Evolutionary conservation across 805 yeast species (phyloP), one percentile per base, ranked within the genome.

Genomic region (Scheffersomyces amazonensis): DNA sequence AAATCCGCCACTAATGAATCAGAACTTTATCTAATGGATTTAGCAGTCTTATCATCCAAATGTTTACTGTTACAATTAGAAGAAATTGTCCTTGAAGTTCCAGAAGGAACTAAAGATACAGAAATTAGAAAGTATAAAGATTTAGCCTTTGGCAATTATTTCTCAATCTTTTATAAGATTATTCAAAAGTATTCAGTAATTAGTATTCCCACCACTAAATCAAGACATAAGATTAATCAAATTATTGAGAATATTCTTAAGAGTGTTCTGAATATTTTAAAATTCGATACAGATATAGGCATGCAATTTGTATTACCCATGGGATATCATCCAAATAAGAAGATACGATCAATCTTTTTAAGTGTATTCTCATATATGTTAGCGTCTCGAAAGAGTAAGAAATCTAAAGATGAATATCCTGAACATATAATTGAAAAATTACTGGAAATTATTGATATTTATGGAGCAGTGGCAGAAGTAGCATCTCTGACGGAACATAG

Each of bases 231-330:
- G 50, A 64, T 78, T 10, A 67, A 75, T 17, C 58, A 64, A 7
- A 69, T 87, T 21, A 73, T 80, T 15, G 86, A 82, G 15, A 78
- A 81, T 56, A 78, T 82, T 9, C 76, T 87, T 37, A 63, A 68
- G 16, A 79, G 86, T 16, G 66, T 87, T 35, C 79, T 89, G 2
- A 84, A 84, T 46, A 58, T 88, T 36, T 66, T 88, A 32, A 80
- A 77, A 48, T 73, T 87, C 3, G 88, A 88, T 50, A 79, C 83
- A 5, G 88, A 83, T 38, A 80, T 85, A 17, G 95, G 96, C 6
- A 64, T 88, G 49, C 79, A 78, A 36, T 78, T 77, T 56, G 88
- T 90, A 2, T 57, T 87, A 12, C 89, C 93, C 0, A 72, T 87
- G 54, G 93, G 95, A 0, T 86, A 80, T 50, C 87, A 87, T 49